Evolutionary conservation across 2,329 filamentous ascomycete genomes (phyloP), one percentile per base, ranked within the genome.

Genomic region (Penicillium sp.): DNA sequence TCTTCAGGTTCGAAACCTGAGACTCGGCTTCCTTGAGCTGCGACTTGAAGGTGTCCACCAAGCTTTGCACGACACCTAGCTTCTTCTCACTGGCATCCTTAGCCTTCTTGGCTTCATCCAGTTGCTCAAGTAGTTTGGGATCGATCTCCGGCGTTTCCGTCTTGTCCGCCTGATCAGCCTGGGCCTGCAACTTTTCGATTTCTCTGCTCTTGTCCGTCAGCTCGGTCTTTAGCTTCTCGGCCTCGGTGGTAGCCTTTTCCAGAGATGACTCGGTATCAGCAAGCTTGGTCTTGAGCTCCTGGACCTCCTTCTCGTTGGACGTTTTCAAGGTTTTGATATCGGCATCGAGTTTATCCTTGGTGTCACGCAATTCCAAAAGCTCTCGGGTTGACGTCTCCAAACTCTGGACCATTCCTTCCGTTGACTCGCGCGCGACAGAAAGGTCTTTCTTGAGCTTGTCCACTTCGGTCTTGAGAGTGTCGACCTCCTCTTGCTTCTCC

Each of bases 401-500:
- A 60, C 84, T 91, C 70, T 82, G 76, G 30, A 87, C 85, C 70
- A 92, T 84, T n/a, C 85, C 84, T 62, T 86, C 80, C 44, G 86
- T 88, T 47, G 89, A 90, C 71, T 95, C 90, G 67, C 91, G 88
- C 10, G 88, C 88, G 13, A 87, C 85, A 2, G 86, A 84, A 4
- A 97, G 82, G 68, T 96, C 91, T 3, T 85, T 82, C 75, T 89
- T 88, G 24, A 97, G 80, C 1, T 80, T 83, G 22, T 85, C 82
- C 30, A 96, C 86, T 69, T 95, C 88, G 3, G 82, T 78, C 67
- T 89, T 89, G 15, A 98, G 85, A 50, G 83, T 85, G 56, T 88
- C 85, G 40, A 95, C 87, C 75, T 94, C 89, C 45, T 86, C 85
- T 12, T 89, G 82, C 70, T 90, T 91, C 60, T 88, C 85, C 56